Conservation (phyloP, 2,329 filamentous ascomycete species). For the Pseudocercospora fijiensis region DNA sequence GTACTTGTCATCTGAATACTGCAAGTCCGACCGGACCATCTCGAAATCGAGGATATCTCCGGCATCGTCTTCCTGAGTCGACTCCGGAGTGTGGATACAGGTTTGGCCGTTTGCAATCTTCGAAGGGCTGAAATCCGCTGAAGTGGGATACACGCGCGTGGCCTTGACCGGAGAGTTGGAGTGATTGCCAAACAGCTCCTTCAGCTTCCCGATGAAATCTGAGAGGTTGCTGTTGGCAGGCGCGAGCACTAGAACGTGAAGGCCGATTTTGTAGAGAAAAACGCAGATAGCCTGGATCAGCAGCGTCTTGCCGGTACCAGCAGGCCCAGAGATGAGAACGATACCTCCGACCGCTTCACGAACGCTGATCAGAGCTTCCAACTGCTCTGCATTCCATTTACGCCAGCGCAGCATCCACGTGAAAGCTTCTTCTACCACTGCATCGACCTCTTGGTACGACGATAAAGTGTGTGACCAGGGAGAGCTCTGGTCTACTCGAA, state of each 20-base stretch:
- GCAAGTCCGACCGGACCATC: constrained; percentile 21
- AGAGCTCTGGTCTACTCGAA: background rate
- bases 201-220: constrained; percentile 24
- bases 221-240: constrained; percentile 27
- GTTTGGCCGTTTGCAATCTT: constrained; percentile 7
- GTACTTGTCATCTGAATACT: constrained; percentile 17
- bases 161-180: constrained; percentile 6
- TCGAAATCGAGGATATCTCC: constrained; percentile 21
- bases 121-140: constrained; percentile 15
- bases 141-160: constrained; percentile 20
- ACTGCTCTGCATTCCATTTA: constrained; percentile 24
- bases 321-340: constrained; percentile 23
- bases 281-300: constrained; percentile 22
- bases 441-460: background rate
- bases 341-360: constrained; percentile 18
- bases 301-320: constrained; percentile 19
- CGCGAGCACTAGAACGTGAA: constrained; percentile 23
- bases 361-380: constrained; percentile 20
- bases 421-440: constrained; percentile 14
- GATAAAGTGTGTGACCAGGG: background rate
- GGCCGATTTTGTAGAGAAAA: constrained; percentile 23
- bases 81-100: background rate
- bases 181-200: constrained; percentile 17
- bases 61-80: background rate
- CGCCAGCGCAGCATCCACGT: constrained; percentile 17